These are phyloP conservation scores for Naganishia cerealis DNA, from an alignment of 1,284 basidiomycete genomes.

Conservation along the genomic window DNA sequence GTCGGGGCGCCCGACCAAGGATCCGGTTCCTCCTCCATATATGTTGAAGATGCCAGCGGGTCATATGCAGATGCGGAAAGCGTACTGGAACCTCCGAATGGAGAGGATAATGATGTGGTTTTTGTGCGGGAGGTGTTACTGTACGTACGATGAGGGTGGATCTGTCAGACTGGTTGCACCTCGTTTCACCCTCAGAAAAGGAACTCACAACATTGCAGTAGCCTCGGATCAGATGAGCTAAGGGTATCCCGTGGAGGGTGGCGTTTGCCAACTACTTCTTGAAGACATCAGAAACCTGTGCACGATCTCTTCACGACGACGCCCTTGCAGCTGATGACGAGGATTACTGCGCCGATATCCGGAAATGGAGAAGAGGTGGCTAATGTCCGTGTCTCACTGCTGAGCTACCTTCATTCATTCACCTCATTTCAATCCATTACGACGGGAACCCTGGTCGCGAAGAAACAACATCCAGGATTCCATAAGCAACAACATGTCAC, in stretches of 20 bases:
- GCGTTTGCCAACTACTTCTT: background rate
- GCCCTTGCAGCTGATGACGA: background rate
- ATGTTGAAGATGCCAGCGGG: constrained; percentile 65
- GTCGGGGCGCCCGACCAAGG: constrained; percentile 81
- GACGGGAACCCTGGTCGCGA: background rate
- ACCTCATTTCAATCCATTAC: background rate
- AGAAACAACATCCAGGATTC: too few species aligned
- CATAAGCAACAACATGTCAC: constrained; percentile 39
- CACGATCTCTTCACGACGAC: background rate
- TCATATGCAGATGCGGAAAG: constrained; percentile 33
- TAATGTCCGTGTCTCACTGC: constrained; percentile 17
- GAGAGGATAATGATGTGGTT: constrained; percentile 28
- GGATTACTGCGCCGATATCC: background rate
- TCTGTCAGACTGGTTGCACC: background rate
- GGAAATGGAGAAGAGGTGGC: background rate
- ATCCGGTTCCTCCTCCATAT: constrained; percentile 73
- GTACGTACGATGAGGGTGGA: background rate
- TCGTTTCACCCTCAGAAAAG: background rate
- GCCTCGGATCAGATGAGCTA: background rate
- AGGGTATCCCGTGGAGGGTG: background rate
- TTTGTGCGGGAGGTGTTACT: constrained; percentile 34
- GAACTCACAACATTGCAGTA: constrained; percentile 32
- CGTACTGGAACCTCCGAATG: constrained; percentile 23
- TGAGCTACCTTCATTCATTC: background rate
- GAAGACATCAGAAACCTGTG: background rate